These are phyloP conservation scores for Chlorella ohadii DNA, from an alignment of 139 green algal genomes.

Conservation along the genomic window DNA sequence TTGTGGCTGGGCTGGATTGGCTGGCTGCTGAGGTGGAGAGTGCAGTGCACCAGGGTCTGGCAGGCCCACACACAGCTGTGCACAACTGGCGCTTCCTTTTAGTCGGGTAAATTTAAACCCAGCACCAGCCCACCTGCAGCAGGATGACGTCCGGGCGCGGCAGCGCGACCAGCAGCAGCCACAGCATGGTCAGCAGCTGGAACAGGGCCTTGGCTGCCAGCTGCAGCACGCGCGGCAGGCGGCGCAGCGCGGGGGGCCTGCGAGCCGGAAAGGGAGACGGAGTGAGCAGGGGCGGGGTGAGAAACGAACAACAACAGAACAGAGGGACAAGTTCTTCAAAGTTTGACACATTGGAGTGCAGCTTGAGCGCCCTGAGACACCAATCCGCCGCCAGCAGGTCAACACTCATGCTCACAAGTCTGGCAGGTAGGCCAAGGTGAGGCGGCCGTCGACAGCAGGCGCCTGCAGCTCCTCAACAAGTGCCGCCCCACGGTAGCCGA, in stretches of 20 bases:
- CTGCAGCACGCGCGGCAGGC: constrained; percentile 59
- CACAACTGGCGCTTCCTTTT: too few species aligned
- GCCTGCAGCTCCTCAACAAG: constrained; percentile 56
- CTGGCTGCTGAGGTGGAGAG: constrained; percentile 61
- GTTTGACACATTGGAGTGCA: too few species aligned
- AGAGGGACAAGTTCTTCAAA: too few species aligned
- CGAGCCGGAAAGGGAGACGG: neutral
- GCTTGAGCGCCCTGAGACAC: too few species aligned
- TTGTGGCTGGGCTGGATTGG: too few species aligned
- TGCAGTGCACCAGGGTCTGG: too few species aligned
- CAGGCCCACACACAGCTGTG: too few species aligned
- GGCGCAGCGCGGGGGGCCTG: constrained; percentile 42
- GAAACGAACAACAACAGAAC: too few species aligned
- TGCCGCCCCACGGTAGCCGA: constrained; percentile 67
- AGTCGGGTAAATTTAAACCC: too few species aligned
- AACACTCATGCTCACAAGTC: constrained; percentile 27
- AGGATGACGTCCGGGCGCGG: constrained; percentile 68
- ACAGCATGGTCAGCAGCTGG: constrained; percentile 71
- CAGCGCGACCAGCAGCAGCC: constrained; percentile 62
- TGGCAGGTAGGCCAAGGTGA: constrained; percentile 47
- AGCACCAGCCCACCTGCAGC: constrained; percentile 25
- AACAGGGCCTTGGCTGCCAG: constrained; percentile 76
- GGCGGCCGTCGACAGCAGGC: constrained; percentile 26
- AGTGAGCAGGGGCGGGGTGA: too few species aligned
- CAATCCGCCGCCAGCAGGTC: too few species aligned